These are phyloP conservation scores for Trichaptum fuscoviolaceum DNA, from an alignment of 768 basidiomycete genomes.

Conservation along the genomic window DNA sequence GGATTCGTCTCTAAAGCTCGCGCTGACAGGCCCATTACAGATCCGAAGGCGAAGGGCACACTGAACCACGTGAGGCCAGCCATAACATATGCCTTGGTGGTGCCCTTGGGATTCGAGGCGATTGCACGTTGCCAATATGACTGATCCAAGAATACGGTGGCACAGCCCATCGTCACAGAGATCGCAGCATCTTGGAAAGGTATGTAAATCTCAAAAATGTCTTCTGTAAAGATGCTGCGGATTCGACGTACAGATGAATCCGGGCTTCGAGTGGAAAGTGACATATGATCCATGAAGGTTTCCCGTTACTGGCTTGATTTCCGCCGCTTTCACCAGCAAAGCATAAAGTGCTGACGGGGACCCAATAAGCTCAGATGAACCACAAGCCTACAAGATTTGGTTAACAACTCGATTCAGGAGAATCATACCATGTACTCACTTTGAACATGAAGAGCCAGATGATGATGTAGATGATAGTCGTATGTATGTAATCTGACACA, in stretches of 20 bases:
- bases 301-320: conserved; percentile 40
- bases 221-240: too few species aligned
- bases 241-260: background rate
- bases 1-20: conserved; percentile 23
- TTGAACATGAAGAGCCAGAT: conserved; percentile 25
- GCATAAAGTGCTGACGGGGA: conserved; percentile 39
- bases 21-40: conserved; percentile 33
- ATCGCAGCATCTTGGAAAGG: too few species aligned
- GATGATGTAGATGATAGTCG: conserved; percentile 38
- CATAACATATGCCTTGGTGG: conserved; percentile 28
- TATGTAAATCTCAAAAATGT: too few species aligned
- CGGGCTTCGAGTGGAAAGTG: conserved; percentile 32
- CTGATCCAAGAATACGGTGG: conserved; percentile 14
- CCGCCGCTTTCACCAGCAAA: conserved; percentile 40
- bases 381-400: conserved; percentile 26
- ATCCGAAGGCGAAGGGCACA: conserved; percentile 40
- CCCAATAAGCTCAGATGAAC: conserved; percentile 33
- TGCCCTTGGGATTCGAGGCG: conserved; percentile 24
- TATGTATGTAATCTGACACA: conserved; percentile 40
- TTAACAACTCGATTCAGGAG: too few species aligned
- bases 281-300: conserved; percentile 48
- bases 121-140: conserved; percentile 31
- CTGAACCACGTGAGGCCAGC: conserved; percentile 34
- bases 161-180: too few species aligned
- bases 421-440: conserved; percentile 25